phyloP scores from a whole-genome alignment of 805 yeast genomes.

The Clavispora asparagi region DNA sequence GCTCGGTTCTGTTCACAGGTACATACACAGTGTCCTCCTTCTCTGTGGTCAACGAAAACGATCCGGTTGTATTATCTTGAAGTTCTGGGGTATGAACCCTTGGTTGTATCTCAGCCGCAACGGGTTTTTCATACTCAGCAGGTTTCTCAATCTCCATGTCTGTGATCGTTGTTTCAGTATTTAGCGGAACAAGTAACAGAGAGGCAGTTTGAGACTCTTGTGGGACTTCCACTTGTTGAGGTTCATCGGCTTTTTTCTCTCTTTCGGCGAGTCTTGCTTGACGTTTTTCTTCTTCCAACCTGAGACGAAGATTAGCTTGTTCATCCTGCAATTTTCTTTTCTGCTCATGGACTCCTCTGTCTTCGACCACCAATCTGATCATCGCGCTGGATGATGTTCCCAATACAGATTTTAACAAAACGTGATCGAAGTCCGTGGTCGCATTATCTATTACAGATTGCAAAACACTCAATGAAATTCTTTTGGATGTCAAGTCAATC shows the following conservation, averaged over 20 bases:
- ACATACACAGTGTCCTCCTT: conserved; percentile 10
- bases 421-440: conserved; percentile 3
- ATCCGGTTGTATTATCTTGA: too few species aligned
- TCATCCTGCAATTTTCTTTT: conserved; percentile 2
- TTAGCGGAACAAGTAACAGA: too few species aligned
- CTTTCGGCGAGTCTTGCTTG: background rate
- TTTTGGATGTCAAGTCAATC: conserved; percentile 17
- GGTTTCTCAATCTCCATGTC: background rate
- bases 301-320: conserved; percentile 1
- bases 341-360: background rate
- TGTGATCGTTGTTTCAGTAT: too few species aligned
- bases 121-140: background rate
- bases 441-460: conserved; percentile 3
- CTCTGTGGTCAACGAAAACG: conserved; percentile 5
- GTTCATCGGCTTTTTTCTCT: background rate
- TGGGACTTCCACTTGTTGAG: background rate
- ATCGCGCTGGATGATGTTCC: conserved; percentile 13
- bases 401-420: conserved; percentile 9
- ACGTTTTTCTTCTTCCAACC: conserved; percentile 1
- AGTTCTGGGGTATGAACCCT: too few species aligned
- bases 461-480: conserved; percentile 10
- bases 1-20: conserved; percentile 3
- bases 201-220: background rate
- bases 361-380: conserved; percentile 9
- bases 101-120: too few species aligned